Base-by-base conservation (phyloP, 2,329 filamentous ascomycete species). In the Fusarium proliferatum region DNA sequence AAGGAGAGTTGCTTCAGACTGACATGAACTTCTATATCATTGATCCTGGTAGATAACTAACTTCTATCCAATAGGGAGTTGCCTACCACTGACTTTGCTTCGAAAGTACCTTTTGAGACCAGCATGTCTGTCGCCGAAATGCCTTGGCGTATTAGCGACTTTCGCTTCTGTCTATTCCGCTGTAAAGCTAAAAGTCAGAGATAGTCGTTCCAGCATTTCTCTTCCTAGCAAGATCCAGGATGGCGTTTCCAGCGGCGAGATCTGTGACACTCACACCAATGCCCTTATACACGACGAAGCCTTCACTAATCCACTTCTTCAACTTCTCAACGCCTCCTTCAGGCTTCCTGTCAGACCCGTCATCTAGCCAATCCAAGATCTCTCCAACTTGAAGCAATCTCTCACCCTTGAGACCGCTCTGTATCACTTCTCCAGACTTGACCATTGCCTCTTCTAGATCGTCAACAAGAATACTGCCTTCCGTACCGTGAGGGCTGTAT, bases 371-470 rank as follows among this genome's bases (percentile, higher is more conserved):
- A n/a, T 58, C 61, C 1, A 79, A 11, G 2, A 76, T 39, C 41
- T 75, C 48, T n/a, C 92, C 91, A n/a, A 93, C 81, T 78, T 93
- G 91, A 0, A 92, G 86, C 2, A 93, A 82, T 66, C 92, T 86
- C 23, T 88, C 82, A 0, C 86, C 85, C 7, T 82, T 84, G 9
- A 93, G 80, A 3, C 85, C 87, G 0, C 90, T 90, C 80, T 91
- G 87, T 13, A 93, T 87, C 11, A 93, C 82, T 79, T 94, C 92
- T 0, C 92, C 92, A 0, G 91, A 89, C 74, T 93, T 90, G 67
- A 88, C 85, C 26, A 93, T 79, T 61, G 89, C 89, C 4, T 88
- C 88, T 21, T 90, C 87, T 0, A 91, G 84, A 58, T 87, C 90
- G 74, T 89, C 87, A 13, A 88, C 86, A 16, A 86, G 82, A 26